Evolutionary conservation across 2,329 filamentous ascomycete species (phyloP).

Genomic region (Ploettnerulaceae sp.): DNA sequence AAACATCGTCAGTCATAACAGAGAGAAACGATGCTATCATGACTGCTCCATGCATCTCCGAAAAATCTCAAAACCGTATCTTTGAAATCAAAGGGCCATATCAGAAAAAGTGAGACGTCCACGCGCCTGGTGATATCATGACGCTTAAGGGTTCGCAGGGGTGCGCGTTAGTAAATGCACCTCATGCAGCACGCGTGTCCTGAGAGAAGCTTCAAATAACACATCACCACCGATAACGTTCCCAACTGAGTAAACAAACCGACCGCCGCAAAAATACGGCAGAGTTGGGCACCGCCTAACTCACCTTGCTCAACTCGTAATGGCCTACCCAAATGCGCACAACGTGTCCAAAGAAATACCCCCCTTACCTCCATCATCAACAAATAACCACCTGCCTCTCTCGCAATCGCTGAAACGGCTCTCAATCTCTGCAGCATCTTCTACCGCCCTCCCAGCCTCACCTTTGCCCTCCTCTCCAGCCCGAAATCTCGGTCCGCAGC

Average conservation of each 20-base stretch:
- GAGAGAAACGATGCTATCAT: too few relatives aligned
- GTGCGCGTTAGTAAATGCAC: slow-evolving; percentile 9
- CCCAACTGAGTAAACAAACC: slow-evolving; percentile 4
- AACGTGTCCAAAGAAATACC: slow-evolving; percentile 15
- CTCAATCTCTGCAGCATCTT: slow-evolving; percentile 23
- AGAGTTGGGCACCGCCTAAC: neutral
- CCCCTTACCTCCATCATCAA: slow-evolving; percentile 19
- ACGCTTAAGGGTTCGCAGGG: slow-evolving; percentile 6
- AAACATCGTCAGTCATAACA: too few relatives aligned
- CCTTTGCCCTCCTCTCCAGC: slow-evolving; percentile 17
- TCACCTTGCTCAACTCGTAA: slow-evolving; percentile 4
- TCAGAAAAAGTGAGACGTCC: too few relatives aligned
- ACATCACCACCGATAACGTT: neutral
- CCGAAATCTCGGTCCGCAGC: slow-evolving; percentile 12
- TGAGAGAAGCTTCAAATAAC: neutral
- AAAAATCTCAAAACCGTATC: too few relatives aligned
- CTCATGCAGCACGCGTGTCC: slow-evolving; percentile 10
- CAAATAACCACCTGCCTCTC: slow-evolving; percentile 18
- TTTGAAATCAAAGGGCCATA: too few relatives aligned
- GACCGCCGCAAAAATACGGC: neutral
- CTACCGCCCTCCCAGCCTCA: slow-evolving; percentile 19
- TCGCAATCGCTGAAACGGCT: slow-evolving; percentile 41
- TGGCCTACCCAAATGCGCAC: slow-evolving; percentile 10
- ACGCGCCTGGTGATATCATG: neutral
- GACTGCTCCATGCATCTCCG: too few relatives aligned